These are phyloP conservation scores for Penicillium soppii DNA, from an alignment of 495 filamentous ascomycete genomes.

Conservation along the genomic window DNA sequence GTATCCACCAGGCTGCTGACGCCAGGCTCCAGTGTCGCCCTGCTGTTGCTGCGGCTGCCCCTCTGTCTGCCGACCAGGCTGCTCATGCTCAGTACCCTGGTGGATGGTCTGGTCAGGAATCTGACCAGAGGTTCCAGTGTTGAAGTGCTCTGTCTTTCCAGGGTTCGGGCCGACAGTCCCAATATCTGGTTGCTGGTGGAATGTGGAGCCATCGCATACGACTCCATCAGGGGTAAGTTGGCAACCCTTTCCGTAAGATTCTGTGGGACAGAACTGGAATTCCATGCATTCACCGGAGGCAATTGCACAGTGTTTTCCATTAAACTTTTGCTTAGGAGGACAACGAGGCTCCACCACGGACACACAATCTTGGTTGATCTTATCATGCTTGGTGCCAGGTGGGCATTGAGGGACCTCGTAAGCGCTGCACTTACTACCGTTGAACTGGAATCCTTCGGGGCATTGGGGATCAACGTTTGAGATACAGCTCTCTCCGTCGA, in stretches of 20 bases:
- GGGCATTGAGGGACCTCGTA: neutral
- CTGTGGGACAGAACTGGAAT: slow-evolving; percentile 10
- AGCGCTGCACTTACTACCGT: slow-evolving; percentile 6
- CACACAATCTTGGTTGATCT: neutral
- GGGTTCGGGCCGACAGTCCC: no score
- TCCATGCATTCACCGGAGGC: slow-evolving; percentile 2
- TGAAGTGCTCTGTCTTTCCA: no score
- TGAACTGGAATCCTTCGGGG: neutral
- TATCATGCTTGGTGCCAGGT: neutral
- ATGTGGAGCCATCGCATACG: neutral
- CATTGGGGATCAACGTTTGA: neutral
- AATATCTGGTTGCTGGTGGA: no score
- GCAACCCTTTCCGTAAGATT: neutral
- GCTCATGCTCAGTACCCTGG: no score
- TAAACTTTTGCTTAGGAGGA: slow-evolving; percentile 1
- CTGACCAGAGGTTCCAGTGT: no score
- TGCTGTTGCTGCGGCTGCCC: no score
- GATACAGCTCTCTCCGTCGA: slow-evolving; percentile 5
- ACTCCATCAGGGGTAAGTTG: neutral
- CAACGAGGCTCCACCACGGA: neutral
- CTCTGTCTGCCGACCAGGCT: no score
- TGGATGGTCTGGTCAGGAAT: no score
- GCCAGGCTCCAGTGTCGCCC: no score
- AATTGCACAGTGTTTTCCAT: slow-evolving; percentile 7
- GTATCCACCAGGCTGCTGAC: no score